A percentile compares a stretch with the other conserved stretches of the same genome.
Conservation (phyloP, 192 early-diverging fungal species). For the Borealophlyctis nickersoniae region DNA sequence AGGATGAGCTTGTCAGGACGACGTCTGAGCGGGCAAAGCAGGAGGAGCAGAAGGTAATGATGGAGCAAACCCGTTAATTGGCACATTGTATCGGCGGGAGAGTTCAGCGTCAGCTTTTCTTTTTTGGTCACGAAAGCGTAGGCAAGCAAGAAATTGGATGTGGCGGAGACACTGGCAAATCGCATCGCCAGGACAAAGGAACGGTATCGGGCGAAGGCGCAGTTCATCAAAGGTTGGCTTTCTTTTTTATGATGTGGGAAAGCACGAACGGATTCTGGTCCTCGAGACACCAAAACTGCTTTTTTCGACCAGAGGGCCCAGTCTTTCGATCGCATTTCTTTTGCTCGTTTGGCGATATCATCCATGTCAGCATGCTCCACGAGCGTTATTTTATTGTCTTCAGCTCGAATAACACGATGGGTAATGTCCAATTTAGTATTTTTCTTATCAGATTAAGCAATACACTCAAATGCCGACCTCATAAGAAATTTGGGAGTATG, state of each 20-base stretch:
- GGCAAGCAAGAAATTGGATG: slow-evolving; percentile 22
- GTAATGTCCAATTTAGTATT: slow-evolving; percentile 3
- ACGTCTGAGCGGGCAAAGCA: slow-evolving; percentile 16
- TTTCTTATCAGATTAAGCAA: neutral
- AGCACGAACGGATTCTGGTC: neutral
- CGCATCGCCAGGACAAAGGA: slow-evolving; percentile 10
- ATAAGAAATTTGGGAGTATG: neutral
- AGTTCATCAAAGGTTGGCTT: slow-evolving; percentile 17
- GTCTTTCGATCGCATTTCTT: slow-evolving; percentile 22
- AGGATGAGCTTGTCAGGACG: slow-evolving; percentile 14
- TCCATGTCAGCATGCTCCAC: slow-evolving; percentile 10
- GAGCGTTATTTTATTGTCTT: slow-evolving; percentile 17
- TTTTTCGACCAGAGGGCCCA: neutral
- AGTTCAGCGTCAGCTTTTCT: too few relatives aligned
- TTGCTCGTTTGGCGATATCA: slow-evolving; percentile 20
- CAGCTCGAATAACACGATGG: slow-evolving; percentile 16
- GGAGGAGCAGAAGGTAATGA: slow-evolving; percentile 28
- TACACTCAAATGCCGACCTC: neutral
- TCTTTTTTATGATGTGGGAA: neutral
- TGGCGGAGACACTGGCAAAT: slow-evolving; percentile 13
- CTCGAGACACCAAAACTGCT: neutral
- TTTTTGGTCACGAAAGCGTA: too few relatives aligned
- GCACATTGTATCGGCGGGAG: too few relatives aligned
- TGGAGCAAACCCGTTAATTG: too few relatives aligned
- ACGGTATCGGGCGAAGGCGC: slow-evolving; percentile 17